A percentile compares a stretch with the other conserved stretches of the same genome.
These are phyloP conservation scores for Camellia japonica DNA, from an alignment of 148 eudicot genomes.

Conservation along the genomic window DNA sequence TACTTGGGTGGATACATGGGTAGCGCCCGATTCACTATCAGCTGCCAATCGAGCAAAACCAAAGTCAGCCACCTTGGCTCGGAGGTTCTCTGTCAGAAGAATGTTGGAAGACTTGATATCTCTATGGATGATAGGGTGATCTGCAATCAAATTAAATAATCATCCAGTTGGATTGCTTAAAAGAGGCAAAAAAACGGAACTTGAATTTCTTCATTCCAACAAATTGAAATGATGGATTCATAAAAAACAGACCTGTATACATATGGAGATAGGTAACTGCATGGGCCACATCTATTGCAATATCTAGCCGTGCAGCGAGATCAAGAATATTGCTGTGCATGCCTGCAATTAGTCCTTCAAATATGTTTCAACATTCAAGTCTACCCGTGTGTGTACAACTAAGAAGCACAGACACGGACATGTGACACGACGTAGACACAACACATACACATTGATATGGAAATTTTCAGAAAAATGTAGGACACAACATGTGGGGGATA, in stretches of 20 bases:
- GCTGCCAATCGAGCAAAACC: conserved; percentile 81
- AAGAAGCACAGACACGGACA: too few species aligned
- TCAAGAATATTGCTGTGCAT: conserved; percentile 49
- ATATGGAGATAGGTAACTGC: conserved; percentile 91
- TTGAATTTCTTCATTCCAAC: background rate
- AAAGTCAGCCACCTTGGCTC: conserved; percentile 69
- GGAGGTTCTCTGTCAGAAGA: conserved; percentile 38
- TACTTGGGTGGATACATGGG: conserved; percentile 88
- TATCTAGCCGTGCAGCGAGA: conserved; percentile 65
- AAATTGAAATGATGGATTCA: conserved; percentile 18
- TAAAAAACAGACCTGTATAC: conserved; percentile 54
- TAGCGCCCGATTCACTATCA: conserved; percentile 58
- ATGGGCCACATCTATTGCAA: conserved; percentile 87
- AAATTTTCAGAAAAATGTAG: too few species aligned
- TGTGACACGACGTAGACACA: too few species aligned
- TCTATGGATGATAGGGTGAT: conserved; percentile 87
- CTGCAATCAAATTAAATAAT: conserved; percentile 37
- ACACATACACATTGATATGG: too few species aligned
- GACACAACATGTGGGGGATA: too few species aligned
- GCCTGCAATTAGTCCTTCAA: conserved; percentile 40
- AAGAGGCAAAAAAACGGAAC: background rate
- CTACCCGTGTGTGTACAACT: background rate
- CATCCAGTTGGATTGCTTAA: background rate
- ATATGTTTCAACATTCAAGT: background rate
- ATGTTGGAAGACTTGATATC: conserved; percentile 94